Percentiles rank a stretch among this genome's conserved stretches.
Conservation (phyloP, 2,329 filamentous ascomycete genomes). For the Sordariomycetes sp. region DNA sequence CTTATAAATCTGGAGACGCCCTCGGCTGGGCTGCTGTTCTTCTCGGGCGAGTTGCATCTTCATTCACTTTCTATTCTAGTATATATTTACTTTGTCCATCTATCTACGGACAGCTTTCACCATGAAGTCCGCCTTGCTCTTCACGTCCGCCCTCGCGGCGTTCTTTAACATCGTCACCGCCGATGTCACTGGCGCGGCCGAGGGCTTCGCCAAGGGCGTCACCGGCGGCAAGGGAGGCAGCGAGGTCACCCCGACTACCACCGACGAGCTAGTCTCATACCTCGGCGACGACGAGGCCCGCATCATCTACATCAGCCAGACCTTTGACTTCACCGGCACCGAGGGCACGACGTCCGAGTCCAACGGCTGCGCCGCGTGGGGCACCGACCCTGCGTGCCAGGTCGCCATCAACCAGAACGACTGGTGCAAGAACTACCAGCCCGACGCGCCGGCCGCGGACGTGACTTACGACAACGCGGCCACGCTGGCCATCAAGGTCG, state of each 20-base stretch:
- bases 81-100: background rate
- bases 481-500: conserved; percentile 32
- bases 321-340: conserved; percentile 39
- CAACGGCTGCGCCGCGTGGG: conserved; percentile 43
- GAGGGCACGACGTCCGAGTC: conserved; percentile 37
- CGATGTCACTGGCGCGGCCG: conserved; percentile 20
- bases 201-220: conserved; percentile 33
- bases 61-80: background rate
- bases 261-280: conserved; percentile 42
- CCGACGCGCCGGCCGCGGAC: conserved; percentile 27
- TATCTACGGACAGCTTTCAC: background rate
- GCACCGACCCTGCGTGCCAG: conserved; percentile 38
- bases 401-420: conserved; percentile 44
- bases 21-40: background rate
- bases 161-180: conserved; percentile 13
- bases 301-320: conserved; percentile 44
- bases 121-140: conserved; percentile 17
- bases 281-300: conserved; percentile 38
- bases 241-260: conserved; percentile 38
- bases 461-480: conserved; percentile 38
- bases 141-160: conserved; percentile 9
- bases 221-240: conserved; percentile 45
- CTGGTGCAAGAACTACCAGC: conserved; percentile 47
- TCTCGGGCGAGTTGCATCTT: background rate
- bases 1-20: background rate